Evolutionary conservation across 2,329 filamentous ascomycete genomes (phyloP).

Genomic region (Alternaria triticina): DNA sequence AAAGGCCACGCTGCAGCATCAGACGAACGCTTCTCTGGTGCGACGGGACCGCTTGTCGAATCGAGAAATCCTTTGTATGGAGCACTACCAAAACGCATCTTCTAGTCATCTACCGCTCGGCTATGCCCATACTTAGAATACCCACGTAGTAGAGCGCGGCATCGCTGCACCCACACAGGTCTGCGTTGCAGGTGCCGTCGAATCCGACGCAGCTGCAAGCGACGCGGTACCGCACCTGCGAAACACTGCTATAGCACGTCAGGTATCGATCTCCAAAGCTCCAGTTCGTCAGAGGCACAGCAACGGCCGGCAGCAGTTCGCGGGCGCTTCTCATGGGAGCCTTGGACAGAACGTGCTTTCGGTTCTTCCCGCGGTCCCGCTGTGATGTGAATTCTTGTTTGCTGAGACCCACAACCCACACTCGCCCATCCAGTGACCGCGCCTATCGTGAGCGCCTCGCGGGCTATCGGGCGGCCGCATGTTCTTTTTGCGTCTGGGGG

Average conservation of each 20-base stretch:
- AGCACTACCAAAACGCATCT: conserved; percentile 1
- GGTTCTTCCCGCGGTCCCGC: conserved; percentile 18
- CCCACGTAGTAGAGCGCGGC: conserved; percentile 7
- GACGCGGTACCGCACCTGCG: background rate
- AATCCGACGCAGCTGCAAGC: background rate
- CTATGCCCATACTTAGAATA: conserved; percentile 24
- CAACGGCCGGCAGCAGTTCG: conserved; percentile 16
- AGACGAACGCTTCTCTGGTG: conserved; percentile 16
- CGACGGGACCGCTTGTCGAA: conserved; percentile 5
- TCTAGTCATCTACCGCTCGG: conserved; percentile 11
- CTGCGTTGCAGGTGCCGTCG: conserved; percentile 8
- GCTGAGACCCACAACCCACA: conserved; percentile 23
- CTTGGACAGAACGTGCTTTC: conserved; percentile 18
- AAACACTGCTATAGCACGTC: background rate
- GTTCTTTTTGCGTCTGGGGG: background rate
- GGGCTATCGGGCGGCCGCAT: conserved; percentile 8
- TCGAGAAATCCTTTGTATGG: background rate
- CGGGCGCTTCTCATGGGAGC: conserved; percentile 24
- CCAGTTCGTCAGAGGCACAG: conserved; percentile 11
- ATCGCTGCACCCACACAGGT: conserved; percentile 1
- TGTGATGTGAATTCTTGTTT: conserved; percentile 9
- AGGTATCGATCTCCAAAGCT: background rate
- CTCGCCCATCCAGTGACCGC: conserved; percentile 17
- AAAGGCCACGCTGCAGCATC: conserved; percentile 9
- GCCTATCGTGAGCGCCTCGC: conserved; percentile 25